Evolutionary conservation across 2,329 filamentous ascomycete genomes (phyloP).

Genomic region (Talaromyces sp.): DNA sequence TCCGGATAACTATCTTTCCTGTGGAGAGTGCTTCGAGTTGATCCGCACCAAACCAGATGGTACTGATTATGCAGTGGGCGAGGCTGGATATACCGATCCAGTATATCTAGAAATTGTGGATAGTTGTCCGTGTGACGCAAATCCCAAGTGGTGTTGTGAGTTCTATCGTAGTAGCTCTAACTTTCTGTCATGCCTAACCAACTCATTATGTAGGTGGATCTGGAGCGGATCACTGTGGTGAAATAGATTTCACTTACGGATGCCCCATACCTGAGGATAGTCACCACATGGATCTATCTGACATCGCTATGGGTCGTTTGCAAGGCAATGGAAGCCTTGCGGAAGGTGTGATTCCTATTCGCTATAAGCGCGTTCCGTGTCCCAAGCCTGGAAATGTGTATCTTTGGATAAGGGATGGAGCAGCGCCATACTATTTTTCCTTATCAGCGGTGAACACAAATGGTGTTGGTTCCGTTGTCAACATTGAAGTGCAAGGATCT

Average conservation of each 20-base stretch:
- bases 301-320: conserved; percentile 15
- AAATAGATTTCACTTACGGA: conserved; percentile 14
- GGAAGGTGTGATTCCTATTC: conserved; percentile 13
- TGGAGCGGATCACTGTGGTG: conserved; percentile 12
- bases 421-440: conserved; percentile 9
- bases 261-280: conserved; percentile 12
- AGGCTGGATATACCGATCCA: conserved; percentile 10
- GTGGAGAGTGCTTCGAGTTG: conserved; percentile 12
- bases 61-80: conserved; percentile 9
- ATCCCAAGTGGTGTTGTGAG: conserved; percentile 15
- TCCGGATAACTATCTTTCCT: conserved; percentile 13
- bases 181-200: not conserved
- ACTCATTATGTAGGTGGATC: conserved; percentile 2
- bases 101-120: conserved; percentile 13
- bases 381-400: conserved; percentile 12
- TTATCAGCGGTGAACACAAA: conserved; percentile 11
- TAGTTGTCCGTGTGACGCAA: conserved; percentile 10
- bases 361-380: conserved; percentile 11
- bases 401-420: conserved; percentile 11
- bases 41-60: conserved; percentile 8
- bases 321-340: conserved; percentile 11
- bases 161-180: not conserved
- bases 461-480: conserved; percentile 10
- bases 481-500: conserved; percentile 6
- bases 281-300: conserved; percentile 15